phyloP scores from a whole-genome alignment of 768 basidiomycete genomes.

The Cyclocybe aegerita region DNA sequence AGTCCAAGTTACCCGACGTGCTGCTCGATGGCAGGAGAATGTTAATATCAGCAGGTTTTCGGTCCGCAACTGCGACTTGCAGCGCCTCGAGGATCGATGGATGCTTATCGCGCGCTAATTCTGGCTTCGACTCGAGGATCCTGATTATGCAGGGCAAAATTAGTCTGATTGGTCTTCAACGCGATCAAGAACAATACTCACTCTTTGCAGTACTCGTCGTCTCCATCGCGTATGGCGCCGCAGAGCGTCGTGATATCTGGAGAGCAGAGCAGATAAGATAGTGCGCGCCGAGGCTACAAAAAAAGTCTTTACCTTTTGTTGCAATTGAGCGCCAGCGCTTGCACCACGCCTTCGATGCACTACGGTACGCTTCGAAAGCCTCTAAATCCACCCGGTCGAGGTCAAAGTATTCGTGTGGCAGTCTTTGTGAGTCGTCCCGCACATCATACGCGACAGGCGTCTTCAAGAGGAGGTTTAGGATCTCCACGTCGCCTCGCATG shows the following conservation, averaged over 20 bases:
- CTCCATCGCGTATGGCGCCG: background rate
- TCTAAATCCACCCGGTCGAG: background rate
- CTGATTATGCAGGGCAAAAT: background rate
- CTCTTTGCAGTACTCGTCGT: slow-evolving; percentile 4
- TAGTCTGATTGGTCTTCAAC: background rate
- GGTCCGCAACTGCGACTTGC: background rate
- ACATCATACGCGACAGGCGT: background rate
- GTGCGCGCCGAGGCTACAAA: background rate
- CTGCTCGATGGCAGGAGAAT: too few relatives aligned
- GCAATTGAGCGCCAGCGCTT: background rate
- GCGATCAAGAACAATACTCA: background rate
- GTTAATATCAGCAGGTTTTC: too few relatives aligned
- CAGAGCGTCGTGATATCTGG: background rate
- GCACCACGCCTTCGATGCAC: background rate
- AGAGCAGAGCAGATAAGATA: background rate
- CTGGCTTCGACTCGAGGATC: background rate
- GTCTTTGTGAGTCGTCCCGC: background rate
- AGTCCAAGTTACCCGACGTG: background rate
- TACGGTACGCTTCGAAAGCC: background rate
- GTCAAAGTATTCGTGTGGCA: slow-evolving; percentile 1
- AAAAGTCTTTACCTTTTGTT: background rate
- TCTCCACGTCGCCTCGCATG: slow-evolving; percentile 1
- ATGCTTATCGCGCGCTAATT: background rate
- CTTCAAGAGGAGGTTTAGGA: background rate
- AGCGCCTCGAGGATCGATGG: background rate